Conservation (phyloP, 202 grass and related monocot species). For the Dendrocalamus latiflorus region DNA sequence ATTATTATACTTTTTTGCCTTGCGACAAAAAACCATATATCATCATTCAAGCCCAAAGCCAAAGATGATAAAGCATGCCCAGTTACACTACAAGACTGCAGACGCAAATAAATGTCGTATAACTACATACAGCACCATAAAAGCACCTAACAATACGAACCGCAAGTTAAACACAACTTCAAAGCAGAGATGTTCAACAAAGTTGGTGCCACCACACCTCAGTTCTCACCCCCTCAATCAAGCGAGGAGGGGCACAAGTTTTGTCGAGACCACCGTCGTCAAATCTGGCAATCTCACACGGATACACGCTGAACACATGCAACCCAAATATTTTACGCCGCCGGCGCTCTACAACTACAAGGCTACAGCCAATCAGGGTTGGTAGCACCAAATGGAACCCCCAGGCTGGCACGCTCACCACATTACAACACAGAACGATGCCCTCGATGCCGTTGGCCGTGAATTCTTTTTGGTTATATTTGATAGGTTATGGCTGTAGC, state of each 20-base stretch:
- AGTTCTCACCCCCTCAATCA: neutral
- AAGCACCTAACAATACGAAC: neutral
- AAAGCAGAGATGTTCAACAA: neutral
- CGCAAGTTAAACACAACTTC: neutral
- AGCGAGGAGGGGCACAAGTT: neutral
- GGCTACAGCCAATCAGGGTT: conserved; percentile 2
- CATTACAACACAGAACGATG: neutral
- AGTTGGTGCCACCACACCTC: neutral
- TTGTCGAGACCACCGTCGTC: neutral
- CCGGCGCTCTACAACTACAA: neutral
- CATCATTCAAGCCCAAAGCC: too few relatives aligned
- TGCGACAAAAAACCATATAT: too few relatives aligned
- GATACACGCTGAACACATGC: neutral
- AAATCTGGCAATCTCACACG: neutral
- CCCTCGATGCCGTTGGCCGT: neutral
- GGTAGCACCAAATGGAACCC: neutral
- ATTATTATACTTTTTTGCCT: too few relatives aligned
- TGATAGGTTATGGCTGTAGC: too few relatives aligned
- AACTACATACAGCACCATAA: neutral
- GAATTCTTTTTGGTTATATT: too few relatives aligned
- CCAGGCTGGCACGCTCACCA: neutral
- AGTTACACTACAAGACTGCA: neutral
- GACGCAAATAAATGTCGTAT: too few relatives aligned
- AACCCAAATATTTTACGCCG: neutral
- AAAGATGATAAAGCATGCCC: too few relatives aligned